phyloP scores from a whole-genome alignment of 768 basidiomycete species.

The Tephrocybe rancida region DNA sequence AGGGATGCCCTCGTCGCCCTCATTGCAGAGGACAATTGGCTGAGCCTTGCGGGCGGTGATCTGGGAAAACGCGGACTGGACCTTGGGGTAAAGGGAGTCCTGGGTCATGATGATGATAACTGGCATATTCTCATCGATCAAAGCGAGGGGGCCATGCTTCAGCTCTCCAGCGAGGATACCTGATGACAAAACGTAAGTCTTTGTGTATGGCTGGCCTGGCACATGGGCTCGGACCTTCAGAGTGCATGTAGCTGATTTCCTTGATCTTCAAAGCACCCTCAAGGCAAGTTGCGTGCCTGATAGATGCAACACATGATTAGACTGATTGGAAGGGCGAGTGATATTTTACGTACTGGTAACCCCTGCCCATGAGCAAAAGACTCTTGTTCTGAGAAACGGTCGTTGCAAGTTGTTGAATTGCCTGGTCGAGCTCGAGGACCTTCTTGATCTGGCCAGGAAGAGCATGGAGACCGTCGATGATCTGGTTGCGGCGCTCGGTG shows the following conservation, averaged over 20 bases:
- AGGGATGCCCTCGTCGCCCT: slow-evolving; percentile 81
- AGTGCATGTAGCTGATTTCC: slow-evolving; percentile 95
- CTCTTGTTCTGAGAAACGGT: slow-evolving; percentile 81
- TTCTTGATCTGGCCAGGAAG: slow-evolving; percentile 88
- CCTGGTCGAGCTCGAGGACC: slow-evolving; percentile 78
- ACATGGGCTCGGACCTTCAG: slow-evolving; percentile 53
- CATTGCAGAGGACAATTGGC: slow-evolving; percentile 94
- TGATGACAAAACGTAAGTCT: slow-evolving; percentile 17
- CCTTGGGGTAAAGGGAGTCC: slow-evolving; percentile 98
- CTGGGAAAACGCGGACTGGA: slow-evolving; percentile 93
- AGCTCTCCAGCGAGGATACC: slow-evolving; percentile 97
- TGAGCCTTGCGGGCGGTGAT: slow-evolving; percentile 97
- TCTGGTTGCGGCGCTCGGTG: slow-evolving; percentile 85
- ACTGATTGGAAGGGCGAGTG: background rate
- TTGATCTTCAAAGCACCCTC: slow-evolving; percentile 99
- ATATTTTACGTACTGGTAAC: slow-evolving; percentile 76
- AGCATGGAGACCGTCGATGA: slow-evolving; percentile 92
- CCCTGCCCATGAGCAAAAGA: slow-evolving; percentile 95
- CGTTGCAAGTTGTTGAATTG: slow-evolving; percentile 81
- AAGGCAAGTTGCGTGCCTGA: slow-evolving; percentile 90
- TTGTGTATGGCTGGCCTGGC: slow-evolving; percentile 7
- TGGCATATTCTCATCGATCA: slow-evolving; percentile 98
- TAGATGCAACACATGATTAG: slow-evolving; percentile 1
- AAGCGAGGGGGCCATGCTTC: slow-evolving; percentile 96
- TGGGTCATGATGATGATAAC: slow-evolving; percentile 99